Percentiles rank a stretch among this genome's conserved stretches.
Conservation (phyloP, 177 flowering plant species). For the Telopea speciosissima region DNA sequence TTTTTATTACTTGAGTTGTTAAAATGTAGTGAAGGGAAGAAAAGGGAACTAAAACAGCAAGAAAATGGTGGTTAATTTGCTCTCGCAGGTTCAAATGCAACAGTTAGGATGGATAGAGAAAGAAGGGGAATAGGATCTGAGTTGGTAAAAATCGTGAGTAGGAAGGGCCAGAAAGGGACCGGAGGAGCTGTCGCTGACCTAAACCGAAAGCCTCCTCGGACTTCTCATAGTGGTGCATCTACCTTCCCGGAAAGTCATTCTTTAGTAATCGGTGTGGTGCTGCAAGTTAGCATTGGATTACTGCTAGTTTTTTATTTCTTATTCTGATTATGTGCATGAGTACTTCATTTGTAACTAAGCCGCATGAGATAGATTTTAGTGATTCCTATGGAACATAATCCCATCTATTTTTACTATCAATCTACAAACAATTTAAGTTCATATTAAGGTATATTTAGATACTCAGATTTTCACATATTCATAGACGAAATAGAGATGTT, state of each 20-base stretch:
- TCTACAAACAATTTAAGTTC: too few species aligned
- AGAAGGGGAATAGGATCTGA: not conserved
- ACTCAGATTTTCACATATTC: too few species aligned
- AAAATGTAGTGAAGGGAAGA: not conserved
- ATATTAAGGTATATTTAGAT: too few species aligned
- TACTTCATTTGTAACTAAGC: not conserved
- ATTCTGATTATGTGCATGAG: not conserved
- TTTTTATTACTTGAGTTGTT: not conserved
- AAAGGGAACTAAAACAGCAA: not conserved
- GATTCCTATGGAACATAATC: too few species aligned
- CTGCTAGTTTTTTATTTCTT: not conserved
- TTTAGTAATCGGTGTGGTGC: not conserved
- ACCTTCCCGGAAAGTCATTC: not conserved
- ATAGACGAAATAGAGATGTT: too few species aligned
- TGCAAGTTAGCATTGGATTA: not conserved
- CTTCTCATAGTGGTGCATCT: not conserved
- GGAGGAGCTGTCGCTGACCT: slow-evolving; percentile 12
- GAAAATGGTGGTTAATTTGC: too few species aligned
- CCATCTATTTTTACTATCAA: too few species aligned
- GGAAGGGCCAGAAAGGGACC: slow-evolving; percentile 10
- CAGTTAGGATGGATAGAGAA: not conserved
- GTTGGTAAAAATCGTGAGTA: not conserved
- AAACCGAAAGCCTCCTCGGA: slow-evolving; percentile 1
- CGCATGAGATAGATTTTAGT: too few species aligned
- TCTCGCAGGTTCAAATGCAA: not conserved